Evolutionary conservation across 768 basidiomycete species (phyloP).

Genomic region (Hydnum rufescens): DNA sequence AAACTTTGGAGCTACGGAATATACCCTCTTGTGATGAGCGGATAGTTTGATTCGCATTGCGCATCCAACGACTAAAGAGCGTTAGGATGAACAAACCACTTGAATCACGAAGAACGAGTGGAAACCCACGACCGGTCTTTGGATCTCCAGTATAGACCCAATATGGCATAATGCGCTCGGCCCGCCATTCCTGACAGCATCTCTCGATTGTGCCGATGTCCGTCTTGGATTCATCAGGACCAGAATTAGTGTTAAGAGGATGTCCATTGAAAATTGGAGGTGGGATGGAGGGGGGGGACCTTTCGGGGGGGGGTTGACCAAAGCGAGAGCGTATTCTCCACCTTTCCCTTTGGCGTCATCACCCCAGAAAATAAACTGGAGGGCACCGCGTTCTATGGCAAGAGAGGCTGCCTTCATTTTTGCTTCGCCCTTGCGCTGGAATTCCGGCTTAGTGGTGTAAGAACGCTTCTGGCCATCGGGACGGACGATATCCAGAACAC

Average conservation of each 20-base stretch:
- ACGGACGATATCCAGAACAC: constrained; percentile 39
- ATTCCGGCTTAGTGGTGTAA: constrained; percentile 31
- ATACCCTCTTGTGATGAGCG: constrained; percentile 29
- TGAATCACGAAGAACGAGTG: neutral
- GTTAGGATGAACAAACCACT: constrained; percentile 1
- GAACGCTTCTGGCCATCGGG: constrained; percentile 32
- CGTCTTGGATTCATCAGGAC: constrained; percentile 3
- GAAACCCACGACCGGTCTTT: constrained; percentile 1
- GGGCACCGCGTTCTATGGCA: constrained; percentile 38
- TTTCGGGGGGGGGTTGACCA: constrained; percentile 3
- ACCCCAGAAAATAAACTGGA: constrained; percentile 35
- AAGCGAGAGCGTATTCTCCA: neutral
- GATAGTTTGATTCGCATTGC: constrained; percentile 37
- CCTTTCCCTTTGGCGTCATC: constrained; percentile 17
- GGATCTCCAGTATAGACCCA: constrained; percentile 34
- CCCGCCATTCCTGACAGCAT: constrained; percentile 36
- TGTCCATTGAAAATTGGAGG: too few species aligned
- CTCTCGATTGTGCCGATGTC: constrained; percentile 28
- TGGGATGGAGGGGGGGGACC: too few species aligned
- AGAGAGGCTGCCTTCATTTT: constrained; percentile 30
- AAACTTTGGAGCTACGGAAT: constrained; percentile 29
- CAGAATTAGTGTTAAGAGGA: neutral
- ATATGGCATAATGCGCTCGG: constrained; percentile 28
- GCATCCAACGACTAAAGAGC: constrained; percentile 22
- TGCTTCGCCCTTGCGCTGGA: constrained; percentile 31